phyloP scores from a whole-genome alignment of 768 basidiomycete species.

The Dioszegia crocea region DNA sequence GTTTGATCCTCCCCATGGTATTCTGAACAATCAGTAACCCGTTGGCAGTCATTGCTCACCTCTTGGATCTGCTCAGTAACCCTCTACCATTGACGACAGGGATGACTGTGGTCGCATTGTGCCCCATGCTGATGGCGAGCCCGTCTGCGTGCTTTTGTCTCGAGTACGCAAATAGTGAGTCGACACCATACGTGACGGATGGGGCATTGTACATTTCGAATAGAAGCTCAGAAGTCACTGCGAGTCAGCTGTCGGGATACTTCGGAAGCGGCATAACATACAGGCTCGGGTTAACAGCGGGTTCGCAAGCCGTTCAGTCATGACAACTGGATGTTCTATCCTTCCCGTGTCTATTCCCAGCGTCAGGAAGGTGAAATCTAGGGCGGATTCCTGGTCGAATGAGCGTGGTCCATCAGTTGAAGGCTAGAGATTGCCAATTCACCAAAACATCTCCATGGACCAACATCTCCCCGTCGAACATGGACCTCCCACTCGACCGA shows the following conservation, averaged over 20 bases:
- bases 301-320: slow-evolving; percentile 86
- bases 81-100: slow-evolving; percentile 80
- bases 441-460: slow-evolving; percentile 91
- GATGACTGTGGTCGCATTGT: slow-evolving; percentile 82
- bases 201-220: slow-evolving; percentile 91
- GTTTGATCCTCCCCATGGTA: slow-evolving; percentile 90
- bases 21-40: slow-evolving; percentile 56
- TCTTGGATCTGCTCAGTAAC: slow-evolving; percentile 76
- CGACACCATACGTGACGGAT: slow-evolving; percentile 78
- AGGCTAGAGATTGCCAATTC: slow-evolving; percentile 44
- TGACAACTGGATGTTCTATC: slow-evolving; percentile 81
- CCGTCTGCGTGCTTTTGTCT: slow-evolving; percentile 70
- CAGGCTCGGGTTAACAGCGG: slow-evolving; percentile 81
- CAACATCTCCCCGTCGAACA: slow-evolving; percentile 92
- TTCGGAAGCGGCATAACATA: slow-evolving; percentile 54
- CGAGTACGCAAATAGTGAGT: slow-evolving; percentile 89
- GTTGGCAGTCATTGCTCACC: slow-evolving; percentile 59
- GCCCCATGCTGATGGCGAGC: slow-evolving; percentile 83
- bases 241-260: too few relatives aligned
- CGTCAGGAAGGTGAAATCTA: slow-evolving; percentile 86
- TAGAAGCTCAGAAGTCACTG: slow-evolving; percentile 92
- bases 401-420: neutral
- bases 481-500: slow-evolving; percentile 67
- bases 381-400: slow-evolving; percentile 72
- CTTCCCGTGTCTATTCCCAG: slow-evolving; percentile 73